Evolutionary conservation across 768 basidiomycete genomes (phyloP), one percentile per base, ranked within the genome.

Genomic region (Crepidotus variabilis): DNA sequence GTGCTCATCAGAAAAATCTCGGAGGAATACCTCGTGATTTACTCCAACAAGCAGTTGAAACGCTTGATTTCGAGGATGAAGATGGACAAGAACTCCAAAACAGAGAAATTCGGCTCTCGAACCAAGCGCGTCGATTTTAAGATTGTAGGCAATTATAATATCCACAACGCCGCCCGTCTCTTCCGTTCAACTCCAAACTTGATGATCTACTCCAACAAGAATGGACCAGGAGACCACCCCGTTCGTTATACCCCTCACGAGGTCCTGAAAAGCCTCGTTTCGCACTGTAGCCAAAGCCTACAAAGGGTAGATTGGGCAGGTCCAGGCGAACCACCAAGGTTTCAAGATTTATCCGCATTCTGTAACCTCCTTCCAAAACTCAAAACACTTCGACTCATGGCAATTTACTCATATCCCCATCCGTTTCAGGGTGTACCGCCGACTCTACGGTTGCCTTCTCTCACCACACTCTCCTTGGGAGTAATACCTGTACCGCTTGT

Each of bases 221-320:
- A 43, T 20, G 39, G 39, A 5, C 39, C 39, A 5, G 39, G 13
- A 3, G 39, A 43, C 18, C 39, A 43, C 13, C 39, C 39, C 5
- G 18, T 43, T 14, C 39, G 39, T 20, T 16, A 43, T 5, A 43
- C 18, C 14, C 39, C 39, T 11, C 14, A 43, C 5, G 39, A 43
- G 18, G 39, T 43, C 3, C 13, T 43, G 3, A 43, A 43, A 11
- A 20, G 39, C 39, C 39, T 43, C 13, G 61, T 71, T 9, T 47
- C 54, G 1, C 63, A 70, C 10, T 74, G 72, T 28, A 62, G 69
- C 1, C 58, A 60, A 24, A 71, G 72, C n/a, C 66, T 80, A 9
- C 71, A 69, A 46, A 70, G 79, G 23, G 50, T 78, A 1, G 79
- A 79, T 58, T 80, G 79, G 77, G 73, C 67, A 7, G 71, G 73